phyloP scores from a whole-genome alignment of 2,329 filamentous ascomycete species.

The Fusarium verticillioides region DNA sequence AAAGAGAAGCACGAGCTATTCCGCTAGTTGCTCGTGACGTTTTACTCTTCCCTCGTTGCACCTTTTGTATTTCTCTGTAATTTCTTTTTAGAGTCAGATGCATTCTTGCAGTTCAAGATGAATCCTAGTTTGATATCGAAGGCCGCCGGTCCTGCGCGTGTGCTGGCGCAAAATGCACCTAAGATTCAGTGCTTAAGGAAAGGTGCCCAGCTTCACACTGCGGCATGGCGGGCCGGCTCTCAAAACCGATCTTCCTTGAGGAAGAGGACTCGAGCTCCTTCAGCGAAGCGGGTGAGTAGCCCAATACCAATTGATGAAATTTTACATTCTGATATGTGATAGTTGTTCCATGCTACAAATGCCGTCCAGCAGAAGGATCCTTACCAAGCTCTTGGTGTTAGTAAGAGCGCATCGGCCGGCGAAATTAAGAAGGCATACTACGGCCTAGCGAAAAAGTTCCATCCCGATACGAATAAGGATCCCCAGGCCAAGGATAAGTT shows the following conservation, averaged over 20 bases:
- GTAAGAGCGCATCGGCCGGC: constrained; percentile 79
- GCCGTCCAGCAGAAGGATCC: constrained; percentile 75
- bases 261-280: constrained; percentile 28
- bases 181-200: constrained; percentile 56
- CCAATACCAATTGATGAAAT: constrained; percentile 2
- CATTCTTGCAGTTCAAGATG: constrained; percentile 52
- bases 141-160: constrained; percentile 58
- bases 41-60: constrained; percentile 22
- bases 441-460: constrained; percentile 94
- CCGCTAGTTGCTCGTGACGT: constrained; percentile 20
- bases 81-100: constrained; percentile 42
- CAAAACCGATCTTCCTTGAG: constrained; percentile 33
- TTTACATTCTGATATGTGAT: constrained; percentile 34
- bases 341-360: constrained; percentile 72
- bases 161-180: constrained; percentile 57
- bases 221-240: constrained; percentile 37
- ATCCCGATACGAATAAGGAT: constrained; percentile 98
- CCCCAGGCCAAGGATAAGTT: constrained; percentile 94
- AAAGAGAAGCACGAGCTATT: constrained; percentile 32
- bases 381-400: constrained; percentile 86
- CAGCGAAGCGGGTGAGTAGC: constrained; percentile 46
- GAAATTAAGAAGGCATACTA: constrained; percentile 99
- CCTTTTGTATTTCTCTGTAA: constrained; percentile 23
- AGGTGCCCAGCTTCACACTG: constrained; percentile 50
- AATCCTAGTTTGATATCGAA: constrained; percentile 61